Evolutionary conservation across 140 eudicot species (phyloP), one percentile per base, ranked within the genome.

Genomic region (Flaveria floridana): DNA sequence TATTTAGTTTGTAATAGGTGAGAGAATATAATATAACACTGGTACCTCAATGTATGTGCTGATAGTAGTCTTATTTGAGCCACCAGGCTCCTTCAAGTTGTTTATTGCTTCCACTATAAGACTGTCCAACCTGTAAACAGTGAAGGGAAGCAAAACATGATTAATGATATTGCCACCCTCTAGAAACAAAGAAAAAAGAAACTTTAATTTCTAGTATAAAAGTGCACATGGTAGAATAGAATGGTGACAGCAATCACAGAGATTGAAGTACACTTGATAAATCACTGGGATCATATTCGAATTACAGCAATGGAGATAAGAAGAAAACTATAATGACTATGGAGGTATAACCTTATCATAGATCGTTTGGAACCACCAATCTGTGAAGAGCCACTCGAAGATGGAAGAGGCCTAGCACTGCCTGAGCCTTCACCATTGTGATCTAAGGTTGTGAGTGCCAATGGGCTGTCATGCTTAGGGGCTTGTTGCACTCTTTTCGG

Each of bases 41-140:
- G 34, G 34, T 72, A 92, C 98, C 98, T 92, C 98, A 74, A 92
- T 92, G 68, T 87, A 92, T 70, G 96, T 75, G 73, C 91, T 92
- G 15, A 92, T 92, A 23, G 95, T 85, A 57, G 91, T 87, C 92
- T 86, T 89, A 73, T 86, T 92, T 51, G 98, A 89, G 84, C 96
- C 95, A 82, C 93, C 91, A 56, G 88, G 87, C 78, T 92, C 96
- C 87, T 89, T 82, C 85, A 92, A 83, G 86, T 84, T 92, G 76
- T 71, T 86, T 83, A 89, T 79, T 18, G 98, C 98, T 72, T 89
- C 98, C 87, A 88, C 72, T 62, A 89, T 89, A 77, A 89, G 93
- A 81, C 85, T 87, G 84, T 92, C 98, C 98, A 92, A 68, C 89
- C 96, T 92, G 75, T 76, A 55, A 78, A 71, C 37, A 28, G 71